These are phyloP conservation scores for Teratosphaeriaceae sp. DNA, from an alignment of 2,329 filamentous ascomycete species.

Conservation along the genomic window DNA sequence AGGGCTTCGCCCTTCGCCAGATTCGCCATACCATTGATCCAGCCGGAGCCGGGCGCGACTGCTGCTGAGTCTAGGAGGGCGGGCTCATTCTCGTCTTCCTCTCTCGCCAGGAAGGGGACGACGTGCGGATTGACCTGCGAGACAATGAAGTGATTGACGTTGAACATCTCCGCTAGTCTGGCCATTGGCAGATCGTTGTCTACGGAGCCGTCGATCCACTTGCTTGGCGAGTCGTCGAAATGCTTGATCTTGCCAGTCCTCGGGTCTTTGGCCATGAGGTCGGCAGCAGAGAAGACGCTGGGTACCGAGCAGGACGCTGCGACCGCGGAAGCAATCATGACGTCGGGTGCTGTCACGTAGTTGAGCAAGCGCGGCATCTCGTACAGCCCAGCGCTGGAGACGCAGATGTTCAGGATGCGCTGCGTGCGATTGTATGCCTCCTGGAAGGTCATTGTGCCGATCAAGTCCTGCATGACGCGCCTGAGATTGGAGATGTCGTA, in stretches of 20 bases:
- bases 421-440: constrained; percentile 94
- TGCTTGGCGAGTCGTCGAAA: constrained; percentile 80
- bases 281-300: constrained; percentile 71
- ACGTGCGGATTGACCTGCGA: constrained; percentile 96
- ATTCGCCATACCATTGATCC: constrained; percentile 61
- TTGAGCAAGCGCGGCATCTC: constrained; percentile 83
- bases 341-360: constrained; percentile 87
- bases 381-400: constrained; percentile 80
- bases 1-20: constrained; percentile 74
- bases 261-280: constrained; percentile 77
- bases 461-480: constrained; percentile 69
- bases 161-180: constrained; percentile 87
- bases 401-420: constrained; percentile 86
- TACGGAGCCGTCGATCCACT: constrained; percentile 91
- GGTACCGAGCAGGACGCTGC: constrained; percentile 94
- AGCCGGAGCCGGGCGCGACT: constrained; percentile 41
- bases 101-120: constrained; percentile 72
- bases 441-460: constrained; percentile 89
- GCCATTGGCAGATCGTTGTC: constrained; percentile 93
- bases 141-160: constrained; percentile 97
- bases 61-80: constrained; percentile 22
- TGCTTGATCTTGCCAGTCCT: constrained; percentile 63
- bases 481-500: constrained; percentile 78
- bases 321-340: constrained; percentile 93
- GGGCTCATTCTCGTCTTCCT: constrained; percentile 48